These are phyloP conservation scores for Globisporangium perplexum DNA, from an alignment of 352 stramenopile genomes.

Conservation along the genomic window DNA sequence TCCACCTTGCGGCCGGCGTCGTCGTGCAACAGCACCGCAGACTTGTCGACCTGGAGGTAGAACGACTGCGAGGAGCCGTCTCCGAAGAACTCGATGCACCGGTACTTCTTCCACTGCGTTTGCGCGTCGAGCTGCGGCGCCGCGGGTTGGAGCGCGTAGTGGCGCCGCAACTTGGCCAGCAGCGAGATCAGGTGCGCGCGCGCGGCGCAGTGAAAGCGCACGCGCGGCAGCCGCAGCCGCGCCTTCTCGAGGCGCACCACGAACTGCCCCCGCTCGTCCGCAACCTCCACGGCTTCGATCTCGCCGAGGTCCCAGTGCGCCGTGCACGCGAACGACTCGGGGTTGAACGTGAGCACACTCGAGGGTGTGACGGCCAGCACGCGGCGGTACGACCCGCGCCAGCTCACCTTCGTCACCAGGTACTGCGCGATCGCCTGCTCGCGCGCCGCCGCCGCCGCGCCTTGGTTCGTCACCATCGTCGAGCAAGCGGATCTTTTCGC, in stretches of 20 bases:
- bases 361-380: slow-evolving; percentile 51
- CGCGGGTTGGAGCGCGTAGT: slow-evolving; percentile 33
- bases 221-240: slow-evolving; percentile 43
- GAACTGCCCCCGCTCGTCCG: slow-evolving; percentile 37
- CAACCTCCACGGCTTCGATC: slow-evolving; percentile 47
- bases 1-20: slow-evolving; percentile 36
- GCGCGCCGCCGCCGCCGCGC: neutral
- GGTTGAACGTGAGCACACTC: slow-evolving; percentile 55
- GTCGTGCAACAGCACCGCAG: slow-evolving; percentile 48
- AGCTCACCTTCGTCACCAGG: slow-evolving; percentile 57
- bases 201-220: slow-evolving; percentile 55
- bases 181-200: slow-evolving; percentile 51
- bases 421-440: slow-evolving; percentile 59
- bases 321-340: slow-evolving; percentile 62
- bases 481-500: neutral
- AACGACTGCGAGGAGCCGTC: slow-evolving; percentile 49
- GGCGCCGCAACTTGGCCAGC: slow-evolving; percentile 35
- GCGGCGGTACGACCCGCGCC: slow-evolving; percentile 56
- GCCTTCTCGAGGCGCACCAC: slow-evolving; percentile 55
- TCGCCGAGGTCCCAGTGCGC: slow-evolving; percentile 63
- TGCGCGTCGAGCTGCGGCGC: slow-evolving; percentile 13
- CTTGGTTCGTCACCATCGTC: slow-evolving; percentile 1
- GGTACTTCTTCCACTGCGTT: slow-evolving; percentile 28
- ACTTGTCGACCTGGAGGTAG: slow-evolving; percentile 42
- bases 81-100: slow-evolving; percentile 64